phyloP scores from a whole-genome alignment of 495 filamentous ascomycete species.

The Podospora comata region DNA sequence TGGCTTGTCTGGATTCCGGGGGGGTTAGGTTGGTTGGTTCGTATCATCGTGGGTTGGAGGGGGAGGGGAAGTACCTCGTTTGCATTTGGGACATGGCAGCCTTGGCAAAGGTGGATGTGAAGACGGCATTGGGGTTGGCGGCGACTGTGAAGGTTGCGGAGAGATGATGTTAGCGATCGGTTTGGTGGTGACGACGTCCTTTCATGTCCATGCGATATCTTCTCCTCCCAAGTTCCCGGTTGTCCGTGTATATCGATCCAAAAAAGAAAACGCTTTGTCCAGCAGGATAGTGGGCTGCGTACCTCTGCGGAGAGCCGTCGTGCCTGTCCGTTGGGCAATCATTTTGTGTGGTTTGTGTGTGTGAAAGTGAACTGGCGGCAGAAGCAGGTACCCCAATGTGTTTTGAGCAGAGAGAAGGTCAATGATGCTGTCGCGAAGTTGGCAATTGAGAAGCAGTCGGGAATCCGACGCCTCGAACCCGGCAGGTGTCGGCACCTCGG shows the following conservation, averaged over 20 bases:
- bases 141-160: slow-evolving; percentile 20
- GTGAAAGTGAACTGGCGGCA: background rate
- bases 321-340: slow-evolving; percentile 37
- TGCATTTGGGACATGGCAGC: slow-evolving; percentile 25
- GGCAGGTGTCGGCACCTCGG: slow-evolving; percentile 35
- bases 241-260: background rate
- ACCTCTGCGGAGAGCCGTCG: slow-evolving; percentile 40
- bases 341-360: slow-evolving; percentile 18
- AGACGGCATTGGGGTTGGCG: slow-evolving; percentile 32
- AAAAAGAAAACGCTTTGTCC: background rate
- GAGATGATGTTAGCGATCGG: slow-evolving; percentile 16
- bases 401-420: slow-evolving; percentile 8
- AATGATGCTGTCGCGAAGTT: slow-evolving; percentile 23
- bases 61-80: slow-evolving; percentile 26
- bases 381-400: background rate
- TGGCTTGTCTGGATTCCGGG: slow-evolving; percentile 40
- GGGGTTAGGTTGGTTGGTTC: background rate
- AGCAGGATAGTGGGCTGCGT: slow-evolving; percentile 15
- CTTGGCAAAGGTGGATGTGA: slow-evolving; percentile 34
- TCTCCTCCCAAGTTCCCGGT: background rate
- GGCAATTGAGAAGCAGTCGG: slow-evolving; percentile 16
- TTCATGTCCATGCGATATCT: background rate
- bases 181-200: background rate
- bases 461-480: slow-evolving; percentile 15
- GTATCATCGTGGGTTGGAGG: slow-evolving; percentile 1